These are phyloP conservation scores for Onygena corvina DNA, from an alignment of 2,329 filamentous ascomycete genomes.

Conservation along the genomic window DNA sequence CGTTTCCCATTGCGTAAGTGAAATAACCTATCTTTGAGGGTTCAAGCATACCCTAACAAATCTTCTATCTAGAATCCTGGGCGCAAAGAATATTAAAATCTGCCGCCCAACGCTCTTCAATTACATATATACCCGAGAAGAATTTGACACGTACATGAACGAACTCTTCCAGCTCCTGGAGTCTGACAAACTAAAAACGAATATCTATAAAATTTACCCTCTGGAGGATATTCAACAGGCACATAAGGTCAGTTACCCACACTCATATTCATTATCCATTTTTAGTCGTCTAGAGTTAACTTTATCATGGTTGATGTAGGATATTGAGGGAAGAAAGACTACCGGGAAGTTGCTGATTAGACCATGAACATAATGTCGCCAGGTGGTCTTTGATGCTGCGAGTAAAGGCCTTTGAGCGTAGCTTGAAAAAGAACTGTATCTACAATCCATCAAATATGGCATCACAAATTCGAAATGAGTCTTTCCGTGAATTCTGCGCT, in stretches of 20 bases:
- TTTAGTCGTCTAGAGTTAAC: background rate
- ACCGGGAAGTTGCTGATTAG: slow-evolving; percentile 72
- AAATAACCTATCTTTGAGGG: slow-evolving; percentile 16
- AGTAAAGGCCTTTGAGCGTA: too few species aligned
- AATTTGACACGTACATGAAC: slow-evolving; percentile 55
- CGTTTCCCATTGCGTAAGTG: slow-evolving; percentile 49
- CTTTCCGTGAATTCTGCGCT: too few species aligned
- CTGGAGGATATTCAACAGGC: slow-evolving; percentile 60
- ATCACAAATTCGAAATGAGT: too few species aligned
- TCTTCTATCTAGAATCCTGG: slow-evolving; percentile 38
- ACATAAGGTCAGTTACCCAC: slow-evolving; percentile 43
- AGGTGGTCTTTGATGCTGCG: too few species aligned
- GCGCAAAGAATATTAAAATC: slow-evolving; percentile 64
- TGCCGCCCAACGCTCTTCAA: slow-evolving; percentile 60
- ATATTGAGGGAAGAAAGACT: slow-evolving; percentile 71
- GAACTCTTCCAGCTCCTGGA: slow-evolving; percentile 63
- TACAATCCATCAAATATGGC: too few species aligned
- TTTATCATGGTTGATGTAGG: slow-evolving; percentile 29
- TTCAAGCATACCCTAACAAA: slow-evolving; percentile 11
- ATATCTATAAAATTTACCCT: slow-evolving; percentile 65
- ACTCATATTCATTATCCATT: background rate
- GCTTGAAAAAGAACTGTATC: too few species aligned
- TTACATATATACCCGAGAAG: slow-evolving; percentile 58
- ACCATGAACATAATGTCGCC: slow-evolving; percentile 33
- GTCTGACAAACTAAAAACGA: slow-evolving; percentile 57